A percentile compares a stretch with the other conserved stretches of the same genome.
phyloP scores from a whole-genome alignment of 2,329 filamentous ascomycete genomes.

The Colletotrichum sublineola region DNA sequence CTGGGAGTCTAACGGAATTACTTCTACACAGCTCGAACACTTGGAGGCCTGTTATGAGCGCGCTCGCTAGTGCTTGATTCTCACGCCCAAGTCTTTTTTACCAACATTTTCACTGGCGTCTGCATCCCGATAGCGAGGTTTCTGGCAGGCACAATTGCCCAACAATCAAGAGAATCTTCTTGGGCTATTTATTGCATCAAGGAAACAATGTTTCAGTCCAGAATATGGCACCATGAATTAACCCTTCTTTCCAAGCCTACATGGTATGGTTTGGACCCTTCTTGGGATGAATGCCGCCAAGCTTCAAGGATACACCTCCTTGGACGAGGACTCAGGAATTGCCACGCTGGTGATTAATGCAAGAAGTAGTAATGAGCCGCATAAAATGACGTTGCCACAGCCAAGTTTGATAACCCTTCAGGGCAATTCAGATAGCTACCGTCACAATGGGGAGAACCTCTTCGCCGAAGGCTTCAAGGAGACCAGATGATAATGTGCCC shows the following conservation, averaged over 20 bases:
- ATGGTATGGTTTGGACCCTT: not conserved
- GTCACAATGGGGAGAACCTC: not conserved
- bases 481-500: not conserved
- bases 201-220: not conserved
- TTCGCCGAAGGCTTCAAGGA: not conserved
- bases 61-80: not conserved
- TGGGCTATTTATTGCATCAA: not conserved
- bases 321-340: not conserved
- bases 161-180: not conserved
- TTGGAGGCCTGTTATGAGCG: not conserved
- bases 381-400: rapidly evolving
- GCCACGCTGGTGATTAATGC: not conserved
- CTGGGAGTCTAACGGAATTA: not conserved
- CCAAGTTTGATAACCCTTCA: not conserved
- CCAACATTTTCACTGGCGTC: not conserved
- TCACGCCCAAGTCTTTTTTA: not conserved
- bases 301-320: not conserved
- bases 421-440: not conserved
- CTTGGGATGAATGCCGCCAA: not conserved
- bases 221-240: not conserved
- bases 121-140: not conserved
- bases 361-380: no score
- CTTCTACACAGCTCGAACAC: not conserved
- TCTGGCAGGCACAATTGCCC: no score
- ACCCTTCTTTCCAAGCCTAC: not conserved